These are phyloP conservation scores for Aspergillus carlsbadensis DNA, from an alignment of 495 filamentous ascomycete species.

Conservation along the genomic window DNA sequence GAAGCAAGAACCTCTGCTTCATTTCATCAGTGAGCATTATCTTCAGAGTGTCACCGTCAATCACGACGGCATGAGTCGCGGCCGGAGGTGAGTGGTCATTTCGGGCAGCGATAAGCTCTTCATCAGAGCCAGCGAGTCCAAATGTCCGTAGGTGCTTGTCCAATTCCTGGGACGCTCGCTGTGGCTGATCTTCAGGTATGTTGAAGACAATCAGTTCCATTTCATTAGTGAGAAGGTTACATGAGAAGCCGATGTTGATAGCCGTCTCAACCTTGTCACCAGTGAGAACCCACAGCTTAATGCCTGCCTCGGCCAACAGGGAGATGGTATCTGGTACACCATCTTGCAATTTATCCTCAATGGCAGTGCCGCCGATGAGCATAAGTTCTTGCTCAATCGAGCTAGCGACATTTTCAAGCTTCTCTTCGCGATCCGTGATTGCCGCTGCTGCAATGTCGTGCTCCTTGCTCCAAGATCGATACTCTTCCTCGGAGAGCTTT, in stretches of 20 bases:
- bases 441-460: constrained; percentile 86
- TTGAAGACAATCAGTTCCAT: constrained; percentile 97
- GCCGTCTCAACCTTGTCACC: constrained; percentile 99
- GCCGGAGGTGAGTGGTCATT: constrained; percentile 79
- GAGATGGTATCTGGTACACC: constrained; percentile 97
- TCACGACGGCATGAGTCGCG: constrained; percentile 92
- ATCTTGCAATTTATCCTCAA: constrained; percentile 96
- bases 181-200: constrained; percentile 68
- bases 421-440: constrained; percentile 87
- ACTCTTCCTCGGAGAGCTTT: constrained; percentile 81
- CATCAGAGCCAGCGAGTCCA: constrained; percentile 79
- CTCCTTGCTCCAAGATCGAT: constrained; percentile 77
- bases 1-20: constrained; percentile 86
- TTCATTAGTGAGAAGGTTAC: constrained; percentile 93
- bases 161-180: constrained; percentile 64
- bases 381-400: constrained; percentile 86
- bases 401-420: constrained; percentile 86
- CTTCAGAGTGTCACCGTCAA: constrained; percentile 93
- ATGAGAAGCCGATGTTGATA: constrained; percentile 99
- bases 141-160: constrained; percentile 73
- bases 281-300: constrained; percentile 99
- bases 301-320: constrained; percentile 87
- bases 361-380: constrained; percentile 92
- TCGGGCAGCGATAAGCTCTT: constrained; percentile 77
- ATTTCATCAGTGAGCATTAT: constrained; percentile 80